Evolutionary conservation across 768 basidiomycete species (phyloP), one percentile per base, ranked within the genome.

Genomic region (Macrolepiota albuminosa): DNA sequence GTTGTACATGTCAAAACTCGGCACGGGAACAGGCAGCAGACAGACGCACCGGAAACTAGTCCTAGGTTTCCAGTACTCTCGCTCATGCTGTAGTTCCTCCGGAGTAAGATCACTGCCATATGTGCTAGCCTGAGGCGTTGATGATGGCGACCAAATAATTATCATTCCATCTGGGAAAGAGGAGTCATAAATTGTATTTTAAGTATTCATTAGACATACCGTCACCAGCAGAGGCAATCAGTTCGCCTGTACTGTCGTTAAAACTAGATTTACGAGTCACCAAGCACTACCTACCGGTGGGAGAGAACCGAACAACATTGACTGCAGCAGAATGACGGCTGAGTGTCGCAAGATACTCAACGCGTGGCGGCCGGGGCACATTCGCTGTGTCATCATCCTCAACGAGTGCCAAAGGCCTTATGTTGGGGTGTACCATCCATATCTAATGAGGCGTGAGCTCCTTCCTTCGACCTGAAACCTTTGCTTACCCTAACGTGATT

Each of bases 181-280:
- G 58, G 61, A 54, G 59, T 69, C 57, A 59, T 42, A 60, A 61
- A 56, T 55, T 52, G 60, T 52, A 45, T 46, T 50, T n/a, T 55
- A 36, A 54, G n/a, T 34, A 61, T 39, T 50, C 50, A 13, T 8
- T 42, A 21, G 55, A 73, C 88, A 67, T 71, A 95, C 95, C 95
- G 78, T 99, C 97, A 54, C 97, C 97, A 50, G 97, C 96, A 14
- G 95, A 97, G 53, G 97, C 97, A 69, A 99, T 87, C 36, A 87
- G 76, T 69, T 96, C 94, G 49, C 93, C 94, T 95, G 64, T 63
- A 60, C 57, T 54, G 36, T 47, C 59, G 40, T 36, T 37, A 46
- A 48, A 56, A 47, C 42, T 48, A 29, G 24, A 54, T 3, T n/a
- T 21, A 3, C 11, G 48, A 58, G 40, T 29, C 56, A 6, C 52